Evolutionary conservation across 2,329 filamentous ascomycete species (phyloP), one percentile per base, ranked within the genome.

Genomic region (Arthrobotrys musiformis): DNA sequence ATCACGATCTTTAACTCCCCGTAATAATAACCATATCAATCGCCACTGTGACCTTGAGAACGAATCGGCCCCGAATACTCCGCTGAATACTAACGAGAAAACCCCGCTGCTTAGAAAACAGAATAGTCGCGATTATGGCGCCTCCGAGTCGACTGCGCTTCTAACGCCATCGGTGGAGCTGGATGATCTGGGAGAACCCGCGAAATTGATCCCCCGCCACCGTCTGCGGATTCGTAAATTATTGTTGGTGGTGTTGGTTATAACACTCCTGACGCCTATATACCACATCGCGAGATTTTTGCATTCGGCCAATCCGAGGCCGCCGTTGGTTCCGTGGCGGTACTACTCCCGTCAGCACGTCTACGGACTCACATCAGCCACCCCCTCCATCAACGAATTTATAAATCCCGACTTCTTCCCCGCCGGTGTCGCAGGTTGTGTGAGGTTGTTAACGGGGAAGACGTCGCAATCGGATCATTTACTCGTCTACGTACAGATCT

Each of bases 401-500:
- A 35, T 75, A 4, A 28, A 48, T 9, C 35, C 44, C 5, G 11
- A 33, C 6, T 44, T 63, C 11, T 75, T 75, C 35, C 70, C 62
- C 26, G 24, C 5, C 6, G 54, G 63, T 7, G 8, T 75, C 17
- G 26, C 9, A 11, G 70, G 70, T 7, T 52, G 19, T 11, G 44
- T 75, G 13, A 44, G 63, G 42, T 46, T 75, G 26, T 44, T 75
- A 8, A 75, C 54, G 15, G 62, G 50, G 3, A 58, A 28, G 26
- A 30, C 19, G 6, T 56, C n/a, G 17, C 52, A 68, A 61, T 48
- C 62, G 13, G 35, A 68, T 48, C 28, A 37, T 15, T 7, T 68
- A 5, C 35, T 48, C 1, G 28, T 54, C 4, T 62, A 62, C 35
- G 17, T 75, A 19, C 61, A 67, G 46, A 30, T 61, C 19, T 62